Conservation (phyloP, 495 filamentous ascomycete species). For the Penicillium coprophilum region DNA sequence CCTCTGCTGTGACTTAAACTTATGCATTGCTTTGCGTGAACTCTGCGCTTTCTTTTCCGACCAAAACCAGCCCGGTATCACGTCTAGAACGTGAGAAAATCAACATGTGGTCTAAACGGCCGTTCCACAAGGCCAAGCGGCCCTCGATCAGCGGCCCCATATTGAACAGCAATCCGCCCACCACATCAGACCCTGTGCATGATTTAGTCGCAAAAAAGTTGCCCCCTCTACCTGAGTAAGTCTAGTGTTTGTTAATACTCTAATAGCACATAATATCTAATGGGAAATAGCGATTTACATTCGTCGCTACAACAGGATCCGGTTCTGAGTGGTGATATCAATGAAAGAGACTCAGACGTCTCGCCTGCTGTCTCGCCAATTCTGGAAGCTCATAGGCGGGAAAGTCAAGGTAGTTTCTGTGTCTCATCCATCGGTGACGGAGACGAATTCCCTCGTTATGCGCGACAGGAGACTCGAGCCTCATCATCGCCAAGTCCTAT, state of each 20-base stretch:
- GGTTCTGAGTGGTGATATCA: not conserved
- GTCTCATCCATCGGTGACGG: slow-evolving; percentile 49
- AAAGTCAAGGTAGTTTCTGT: slow-evolving; percentile 39
- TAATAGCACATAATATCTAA: slow-evolving; percentile 6
- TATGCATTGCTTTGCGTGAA: not conserved
- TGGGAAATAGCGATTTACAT: not conserved
- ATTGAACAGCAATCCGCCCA: slow-evolving; percentile 43
- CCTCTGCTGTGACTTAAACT: not conserved
- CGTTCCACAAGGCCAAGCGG: slow-evolving; percentile 43
- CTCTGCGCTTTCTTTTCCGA: slow-evolving; percentile 1
- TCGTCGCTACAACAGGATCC: not conserved
- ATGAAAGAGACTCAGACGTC: slow-evolving; percentile 31
- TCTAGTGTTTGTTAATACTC: slow-evolving; percentile 8
- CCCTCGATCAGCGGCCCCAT: slow-evolving; percentile 46
- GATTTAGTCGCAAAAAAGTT: slow-evolving; percentile 31
- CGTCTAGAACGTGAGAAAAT: slow-evolving; percentile 9
- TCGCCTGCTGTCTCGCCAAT: slow-evolving; percentile 49
- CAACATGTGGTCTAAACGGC: slow-evolving; percentile 49
- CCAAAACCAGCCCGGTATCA: slow-evolving; percentile 1
- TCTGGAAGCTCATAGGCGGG: slow-evolving; percentile 11
- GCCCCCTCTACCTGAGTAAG: slow-evolving; percentile 46
- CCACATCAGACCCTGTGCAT: slow-evolving; percentile 14
- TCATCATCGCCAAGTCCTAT: slow-evolving; percentile 13
- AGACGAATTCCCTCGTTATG: slow-evolving; percentile 10
- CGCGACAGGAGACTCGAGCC: slow-evolving; percentile 8